A percentile compares a stretch with the other conserved stretches of the same genome.
These are phyloP conservation scores for Nannochloropsis salina DNA, from an alignment of 108 stramenopile genomes.

Conservation along the genomic window DNA sequence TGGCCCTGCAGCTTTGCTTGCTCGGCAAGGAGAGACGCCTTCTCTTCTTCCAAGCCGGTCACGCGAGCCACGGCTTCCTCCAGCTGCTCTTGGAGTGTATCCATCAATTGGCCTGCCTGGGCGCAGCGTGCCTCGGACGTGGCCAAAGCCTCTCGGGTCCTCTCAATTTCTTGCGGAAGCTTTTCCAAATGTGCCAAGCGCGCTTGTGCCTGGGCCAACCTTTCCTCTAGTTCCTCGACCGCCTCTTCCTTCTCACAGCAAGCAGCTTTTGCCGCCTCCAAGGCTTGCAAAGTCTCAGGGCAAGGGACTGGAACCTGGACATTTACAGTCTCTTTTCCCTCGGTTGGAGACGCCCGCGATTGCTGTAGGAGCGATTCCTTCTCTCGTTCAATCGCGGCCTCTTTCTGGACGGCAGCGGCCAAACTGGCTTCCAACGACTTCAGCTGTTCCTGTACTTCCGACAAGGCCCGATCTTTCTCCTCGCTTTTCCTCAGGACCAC, in stretches of 20 bases:
- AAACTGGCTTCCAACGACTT: not conserved
- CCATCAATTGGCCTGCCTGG: not conserved
- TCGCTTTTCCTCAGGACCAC: not conserved
- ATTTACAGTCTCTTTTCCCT: not conserved
- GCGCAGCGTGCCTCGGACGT: not conserved
- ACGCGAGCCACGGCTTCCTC: not conserved
- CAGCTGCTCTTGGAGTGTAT: not conserved
- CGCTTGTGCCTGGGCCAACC: not conserved
- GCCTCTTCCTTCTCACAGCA: not conserved
- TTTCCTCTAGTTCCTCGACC: not conserved
- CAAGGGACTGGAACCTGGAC: not conserved
- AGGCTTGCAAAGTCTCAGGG: not conserved
- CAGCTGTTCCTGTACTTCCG: not conserved
- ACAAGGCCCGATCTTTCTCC: not conserved
- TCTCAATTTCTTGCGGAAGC: not conserved
- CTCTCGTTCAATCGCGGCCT: not conserved
- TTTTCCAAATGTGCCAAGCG: not conserved
- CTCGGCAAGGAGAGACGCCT: not conserved
- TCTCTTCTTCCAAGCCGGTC: not conserved
- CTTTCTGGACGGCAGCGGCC: not conserved
- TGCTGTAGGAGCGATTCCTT: not conserved
- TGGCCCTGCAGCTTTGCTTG: not conserved
- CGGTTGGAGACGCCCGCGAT: not conserved
- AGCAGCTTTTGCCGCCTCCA: not conserved
- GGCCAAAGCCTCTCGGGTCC: not conserved